A percentile compares a stretch with the other conserved stretches of the same genome.
Conservation (phyloP, 345 rosid species). For the Lepidium sativum region DNA sequence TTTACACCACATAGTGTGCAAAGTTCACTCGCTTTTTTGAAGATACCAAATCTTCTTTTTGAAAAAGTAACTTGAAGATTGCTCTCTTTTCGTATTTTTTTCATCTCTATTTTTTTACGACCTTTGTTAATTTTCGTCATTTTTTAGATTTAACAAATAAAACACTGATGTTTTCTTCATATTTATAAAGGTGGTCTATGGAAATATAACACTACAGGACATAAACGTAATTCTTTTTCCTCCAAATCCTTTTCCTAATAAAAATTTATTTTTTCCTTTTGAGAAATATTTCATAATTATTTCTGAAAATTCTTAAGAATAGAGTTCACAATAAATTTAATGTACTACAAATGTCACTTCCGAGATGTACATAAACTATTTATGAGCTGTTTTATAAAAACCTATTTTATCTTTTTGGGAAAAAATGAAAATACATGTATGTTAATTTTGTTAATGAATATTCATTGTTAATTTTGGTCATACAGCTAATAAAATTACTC, state of each 20-base stretch:
- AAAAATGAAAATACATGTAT: background rate
- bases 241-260: background rate
- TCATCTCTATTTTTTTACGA: background rate
- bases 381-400: background rate
- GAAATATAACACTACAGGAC: background rate
- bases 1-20: conserved; percentile 10
- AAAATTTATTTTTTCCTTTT: background rate
- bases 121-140: conserved; percentile 24
- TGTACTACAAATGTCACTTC: background rate
- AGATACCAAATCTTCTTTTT: conserved; percentile 13
- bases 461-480: background rate
- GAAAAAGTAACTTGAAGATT: conserved; percentile 20
- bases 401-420: background rate
- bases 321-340: background rate
- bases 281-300: background rate
- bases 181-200: background rate
- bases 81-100: background rate
- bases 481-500: background rate
- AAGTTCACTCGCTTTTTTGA: conserved; percentile 21
- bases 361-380: too few relatives aligned
- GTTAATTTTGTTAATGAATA: too few relatives aligned
- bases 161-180: background rate
- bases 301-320: background rate
- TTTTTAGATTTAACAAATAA: background rate
- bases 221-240: background rate